phyloP scores from a whole-genome alignment of 352 stramenopile species.

The Phytophthora citricola region DNA sequence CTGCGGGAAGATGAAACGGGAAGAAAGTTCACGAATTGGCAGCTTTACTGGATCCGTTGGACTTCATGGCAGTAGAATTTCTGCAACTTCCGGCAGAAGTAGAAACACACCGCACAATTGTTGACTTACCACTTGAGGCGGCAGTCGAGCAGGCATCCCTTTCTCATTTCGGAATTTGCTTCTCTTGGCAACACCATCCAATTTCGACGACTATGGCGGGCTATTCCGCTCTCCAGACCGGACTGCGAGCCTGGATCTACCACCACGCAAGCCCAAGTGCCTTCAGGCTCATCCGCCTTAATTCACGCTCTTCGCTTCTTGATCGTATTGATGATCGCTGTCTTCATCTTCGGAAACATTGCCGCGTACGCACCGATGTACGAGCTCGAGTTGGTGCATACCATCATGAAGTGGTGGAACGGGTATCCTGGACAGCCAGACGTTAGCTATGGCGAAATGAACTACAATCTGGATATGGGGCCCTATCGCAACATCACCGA shows the following conservation, averaged over 20 bases:
- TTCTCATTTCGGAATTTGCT: not conserved
- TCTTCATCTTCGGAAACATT: slow-evolving; percentile 1
- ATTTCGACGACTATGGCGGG: not conserved
- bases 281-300: not conserved
- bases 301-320: not conserved
- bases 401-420: not conserved
- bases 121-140: too few species aligned
- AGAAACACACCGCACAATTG: too few species aligned
- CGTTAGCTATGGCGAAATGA: not conserved
- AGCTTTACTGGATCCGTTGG: too few species aligned
- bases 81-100: too few species aligned
- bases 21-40: too few species aligned
- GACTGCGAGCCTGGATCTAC: not conserved
- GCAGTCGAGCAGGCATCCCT: not conserved
- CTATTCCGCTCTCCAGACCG: not conserved
- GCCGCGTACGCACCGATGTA: not conserved
- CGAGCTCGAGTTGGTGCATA: not conserved
- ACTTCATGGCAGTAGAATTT: too few species aligned
- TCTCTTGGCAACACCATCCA: not conserved
- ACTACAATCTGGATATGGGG: slow-evolving; percentile 1
- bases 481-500: not conserved
- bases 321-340: not conserved
- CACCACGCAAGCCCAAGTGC: not conserved
- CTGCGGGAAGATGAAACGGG: too few species aligned
- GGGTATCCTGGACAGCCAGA: not conserved